Evolutionary conservation across 2,329 filamentous ascomycete species (phyloP), one percentile per base, ranked within the genome.

Genomic region (Colletotrichum paranaense): DNA sequence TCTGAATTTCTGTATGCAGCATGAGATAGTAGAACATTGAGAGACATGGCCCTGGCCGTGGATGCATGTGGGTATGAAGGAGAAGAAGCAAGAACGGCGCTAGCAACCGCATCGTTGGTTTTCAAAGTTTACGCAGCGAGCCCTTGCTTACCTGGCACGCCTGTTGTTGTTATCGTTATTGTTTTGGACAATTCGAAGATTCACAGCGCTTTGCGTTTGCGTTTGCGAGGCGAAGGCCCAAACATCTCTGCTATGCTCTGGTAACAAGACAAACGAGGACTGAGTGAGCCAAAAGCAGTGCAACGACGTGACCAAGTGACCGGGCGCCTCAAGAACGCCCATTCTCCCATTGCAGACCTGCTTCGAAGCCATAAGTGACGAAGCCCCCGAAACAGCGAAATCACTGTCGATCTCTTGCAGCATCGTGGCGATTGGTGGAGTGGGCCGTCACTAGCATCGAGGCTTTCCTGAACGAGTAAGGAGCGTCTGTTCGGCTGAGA

Each of bases 31-130:
- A 49, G 42, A 19, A 67, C 55, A 49, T 56, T 26, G 19, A 64
- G 70, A 73, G 70, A 73, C 70, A 70, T 69, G 46, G 65, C 42
- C 70, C 65, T 69, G 46, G 69, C 42, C 52, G 38, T 12, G 30
- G 42, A 16, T 58, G 58, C 26, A 52, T 64, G 59, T 64, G 26
- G 62, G 52, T 9, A 6, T 58, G 35, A 35, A 24, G 24, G 42
- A 26, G 58, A 60, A 63, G 59, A 59, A 46, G 65, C 52, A 65
- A 24, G 14, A 26, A 22, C 1, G 8, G 30, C 66, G 46, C 70
- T 73, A 65, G 28, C 60, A 22, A 22, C 42, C 38, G 67, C 70
- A 70, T 70, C 35, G 26, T 14, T 19, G 22, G 28, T 19, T 19
- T 14, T 28, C 53, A 14, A 16, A 56, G 53, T 56, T 24, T 26